Conservation (phyloP, 2,329 filamentous ascomycete genomes). For the Colletotrichum orbiculare region DNA sequence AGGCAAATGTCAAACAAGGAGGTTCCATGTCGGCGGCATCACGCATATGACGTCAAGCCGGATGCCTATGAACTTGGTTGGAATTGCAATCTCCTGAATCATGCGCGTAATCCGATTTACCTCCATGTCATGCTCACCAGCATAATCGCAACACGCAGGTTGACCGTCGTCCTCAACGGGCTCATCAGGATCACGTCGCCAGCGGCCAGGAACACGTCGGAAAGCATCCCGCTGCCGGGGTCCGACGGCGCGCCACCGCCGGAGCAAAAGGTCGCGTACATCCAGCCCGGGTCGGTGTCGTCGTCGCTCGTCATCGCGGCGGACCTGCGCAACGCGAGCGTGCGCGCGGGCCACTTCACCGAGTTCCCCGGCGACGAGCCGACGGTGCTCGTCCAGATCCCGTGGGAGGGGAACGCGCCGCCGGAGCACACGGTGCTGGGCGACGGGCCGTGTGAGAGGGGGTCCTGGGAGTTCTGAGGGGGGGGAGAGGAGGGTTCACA, state of each 20-base stretch:
- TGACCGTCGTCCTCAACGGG: constrained; percentile 47
- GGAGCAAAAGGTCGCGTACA: constrained; percentile 41
- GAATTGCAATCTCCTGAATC: neutral
- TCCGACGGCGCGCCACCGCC: neutral
- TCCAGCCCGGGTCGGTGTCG: constrained; percentile 44
- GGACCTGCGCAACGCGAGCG: constrained; percentile 43
- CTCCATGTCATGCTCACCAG: neutral
- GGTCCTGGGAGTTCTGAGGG: constrained; percentile 21
- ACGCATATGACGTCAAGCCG: neutral
- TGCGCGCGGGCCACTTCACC: constrained; percentile 45
- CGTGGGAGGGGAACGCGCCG: constrained; percentile 41
- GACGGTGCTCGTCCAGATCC: constrained; percentile 46
- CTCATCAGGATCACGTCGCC: constrained; percentile 47
- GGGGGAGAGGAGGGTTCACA: no score
- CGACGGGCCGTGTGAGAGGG: constrained; percentile 42
- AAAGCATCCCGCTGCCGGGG: constrained; percentile 3
- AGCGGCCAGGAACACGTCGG: constrained; percentile 37
- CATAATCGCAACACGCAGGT: constrained; percentile 33
- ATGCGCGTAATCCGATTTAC: neutral
- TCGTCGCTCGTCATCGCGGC: constrained; percentile 47
- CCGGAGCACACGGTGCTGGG: constrained; percentile 45
- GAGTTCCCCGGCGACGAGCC: constrained; percentile 49
- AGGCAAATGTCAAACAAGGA: no score
- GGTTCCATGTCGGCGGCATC: no score
- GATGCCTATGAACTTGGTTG: neutral